These are phyloP conservation scores for Posidonia australis DNA, from an alignment of 106 monocot species.

Conservation along the genomic window DNA sequence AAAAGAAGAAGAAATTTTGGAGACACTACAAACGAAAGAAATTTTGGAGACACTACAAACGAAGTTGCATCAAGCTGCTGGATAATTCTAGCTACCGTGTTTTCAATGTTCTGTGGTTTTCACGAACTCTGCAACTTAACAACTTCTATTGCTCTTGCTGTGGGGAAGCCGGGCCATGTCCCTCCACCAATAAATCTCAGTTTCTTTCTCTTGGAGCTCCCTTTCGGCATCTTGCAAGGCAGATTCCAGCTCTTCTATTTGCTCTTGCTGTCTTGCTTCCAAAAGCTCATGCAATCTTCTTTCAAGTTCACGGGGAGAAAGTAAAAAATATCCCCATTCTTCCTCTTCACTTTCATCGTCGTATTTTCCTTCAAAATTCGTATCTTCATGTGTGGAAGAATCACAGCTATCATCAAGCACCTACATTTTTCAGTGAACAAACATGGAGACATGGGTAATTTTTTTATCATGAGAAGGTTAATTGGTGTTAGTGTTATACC, in stretches of 20 bases:
- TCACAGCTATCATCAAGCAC: background rate
- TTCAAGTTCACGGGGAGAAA: constrained; percentile 55
- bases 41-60: too few relatives aligned
- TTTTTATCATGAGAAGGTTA: too few relatives aligned
- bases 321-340: constrained; percentile 15
- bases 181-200: constrained; percentile 57
- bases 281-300: constrained; percentile 60
- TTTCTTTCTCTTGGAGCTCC: constrained; percentile 51
- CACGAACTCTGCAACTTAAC: background rate
- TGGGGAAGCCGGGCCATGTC: constrained; percentile 25
- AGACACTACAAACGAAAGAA: too few relatives aligned
- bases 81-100: too few relatives aligned
- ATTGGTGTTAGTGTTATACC: too few relatives aligned
- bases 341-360: constrained; percentile 16
- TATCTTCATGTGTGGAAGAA: background rate
- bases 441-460: too few relatives aligned
- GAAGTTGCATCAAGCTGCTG: too few relatives aligned
- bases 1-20: too few relatives aligned
- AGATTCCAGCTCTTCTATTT: constrained; percentile 60
- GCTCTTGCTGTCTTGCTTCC: constrained; percentile 49
- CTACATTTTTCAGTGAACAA: constrained; percentile 6
- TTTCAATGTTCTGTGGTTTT: too few relatives aligned
- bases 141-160: background rate
- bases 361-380: background rate
- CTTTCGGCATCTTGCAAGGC: constrained; percentile 34